phyloP scores from a whole-genome alignment of 371 early-diverging fungal species.

The Zychaea mexicana region DNA sequence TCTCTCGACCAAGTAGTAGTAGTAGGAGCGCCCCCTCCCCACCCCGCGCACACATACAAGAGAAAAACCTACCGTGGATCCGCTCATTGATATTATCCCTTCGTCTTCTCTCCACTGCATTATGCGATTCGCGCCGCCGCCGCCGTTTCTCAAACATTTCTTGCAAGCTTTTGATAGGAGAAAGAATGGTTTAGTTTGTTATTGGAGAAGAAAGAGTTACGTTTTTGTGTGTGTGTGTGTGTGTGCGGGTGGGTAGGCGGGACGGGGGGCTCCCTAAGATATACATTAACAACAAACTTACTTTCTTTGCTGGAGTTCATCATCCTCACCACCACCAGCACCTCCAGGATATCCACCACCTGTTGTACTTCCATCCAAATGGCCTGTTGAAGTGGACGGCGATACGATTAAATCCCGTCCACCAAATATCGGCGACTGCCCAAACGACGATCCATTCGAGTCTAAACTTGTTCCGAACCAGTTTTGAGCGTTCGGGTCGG shows the following conservation, averaged over 20 bases:
- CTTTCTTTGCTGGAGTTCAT: constrained; percentile 42
- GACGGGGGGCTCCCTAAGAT: no score
- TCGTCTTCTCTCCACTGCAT: constrained; percentile 89
- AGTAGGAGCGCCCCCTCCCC: neutral
- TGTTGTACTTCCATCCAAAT: constrained; percentile 26
- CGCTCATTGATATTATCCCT: constrained; percentile 98
- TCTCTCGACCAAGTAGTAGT: no score
- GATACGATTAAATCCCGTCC: constrained; percentile 40
- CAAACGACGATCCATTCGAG: constrained; percentile 50
- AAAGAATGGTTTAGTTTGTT: neutral
- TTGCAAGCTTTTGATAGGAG: constrained; percentile 32
- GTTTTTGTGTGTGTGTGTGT: no score
- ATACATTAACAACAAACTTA: constrained; percentile 30
- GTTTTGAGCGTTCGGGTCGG: constrained; percentile 29
- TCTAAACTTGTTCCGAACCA: constrained; percentile 53
- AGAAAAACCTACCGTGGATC: constrained; percentile 66
- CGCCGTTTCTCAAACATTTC: constrained; percentile 56
- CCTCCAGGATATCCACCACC: neutral
- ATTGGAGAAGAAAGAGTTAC: no score
- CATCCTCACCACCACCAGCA: constrained; percentile 27
- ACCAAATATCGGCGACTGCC: constrained; percentile 41
- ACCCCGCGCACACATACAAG: neutral
- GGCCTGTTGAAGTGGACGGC: constrained; percentile 49
- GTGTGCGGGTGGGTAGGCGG: no score
- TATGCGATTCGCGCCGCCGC: constrained; percentile 56